These are phyloP conservation scores for Annulohypoxylon truncatum DNA, from an alignment of 2,329 filamentous ascomycete species.

Conservation along the genomic window DNA sequence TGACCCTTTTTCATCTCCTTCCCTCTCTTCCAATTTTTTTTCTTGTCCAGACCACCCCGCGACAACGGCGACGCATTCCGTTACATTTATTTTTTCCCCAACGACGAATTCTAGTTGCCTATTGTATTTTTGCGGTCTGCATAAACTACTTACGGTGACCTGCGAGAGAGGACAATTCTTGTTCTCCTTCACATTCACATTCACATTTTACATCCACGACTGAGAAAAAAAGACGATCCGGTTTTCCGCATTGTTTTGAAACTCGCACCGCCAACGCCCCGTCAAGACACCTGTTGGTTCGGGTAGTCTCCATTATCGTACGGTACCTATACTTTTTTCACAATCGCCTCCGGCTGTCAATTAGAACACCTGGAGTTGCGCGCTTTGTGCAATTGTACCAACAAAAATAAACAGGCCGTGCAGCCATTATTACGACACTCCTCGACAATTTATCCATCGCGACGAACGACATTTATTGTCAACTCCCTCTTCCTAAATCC, in stretches of 20 bases:
- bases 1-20: conserved; percentile 43
- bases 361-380: conserved; percentile 28
- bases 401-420: conserved; percentile 27
- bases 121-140: conserved; percentile 30
- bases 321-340: conserved; percentile 5
- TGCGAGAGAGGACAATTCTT: conserved; percentile 20
- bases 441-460: conserved; percentile 33
- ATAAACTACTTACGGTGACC: conserved; percentile 16
- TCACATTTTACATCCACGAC: background rate
- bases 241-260: conserved; percentile 37
- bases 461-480: conserved; percentile 32
- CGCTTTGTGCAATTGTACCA: conserved; percentile 41
- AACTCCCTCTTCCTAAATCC: conserved; percentile 18
- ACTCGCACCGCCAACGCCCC: conserved; percentile 12
- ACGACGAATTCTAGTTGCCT: conserved; percentile 49
- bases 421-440: conserved; percentile 36
- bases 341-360: conserved; percentile 30
- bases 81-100: conserved; percentile 38
- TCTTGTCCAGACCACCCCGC: conserved; percentile 46
- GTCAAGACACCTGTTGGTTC: conserved; percentile 32
- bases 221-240: conserved; percentile 15
- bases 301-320: conserved; percentile 26
- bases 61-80: conserved; percentile 46
- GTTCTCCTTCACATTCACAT: conserved; percentile 10
- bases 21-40: conserved; percentile 40